A percentile compares a stretch with the other conserved stretches of the same genome.
Conservation (phyloP, 139 green algal genomes). For the Astrephomene gubernaculifera region DNA sequence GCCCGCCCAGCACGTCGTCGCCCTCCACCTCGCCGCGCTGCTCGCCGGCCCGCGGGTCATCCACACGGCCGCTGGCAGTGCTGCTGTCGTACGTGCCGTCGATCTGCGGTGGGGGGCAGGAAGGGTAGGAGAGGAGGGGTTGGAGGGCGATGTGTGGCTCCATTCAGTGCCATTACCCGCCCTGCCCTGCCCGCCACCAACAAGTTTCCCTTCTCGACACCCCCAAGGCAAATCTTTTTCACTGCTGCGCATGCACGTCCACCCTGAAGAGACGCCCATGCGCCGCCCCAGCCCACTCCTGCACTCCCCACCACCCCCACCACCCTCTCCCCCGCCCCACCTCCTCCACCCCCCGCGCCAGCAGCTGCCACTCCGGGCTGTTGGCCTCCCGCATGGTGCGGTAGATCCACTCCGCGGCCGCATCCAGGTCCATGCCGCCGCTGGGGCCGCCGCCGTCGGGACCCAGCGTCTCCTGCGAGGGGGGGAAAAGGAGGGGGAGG, state of each 20-base stretch:
- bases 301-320: neutral
- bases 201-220: too few species aligned
- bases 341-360: constrained; percentile 60
- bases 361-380: constrained; percentile 53
- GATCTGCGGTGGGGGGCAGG: constrained; percentile 1
- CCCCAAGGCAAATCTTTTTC: too few species aligned
- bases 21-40: constrained; percentile 19
- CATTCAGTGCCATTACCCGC: too few species aligned
- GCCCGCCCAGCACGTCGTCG: constrained; percentile 32
- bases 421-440: constrained; percentile 48
- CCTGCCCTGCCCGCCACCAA: too few species aligned
- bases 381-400: constrained; percentile 21
- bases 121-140: too few species aligned
- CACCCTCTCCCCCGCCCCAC: constrained; percentile 9
- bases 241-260: too few species aligned
- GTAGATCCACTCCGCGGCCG: constrained; percentile 78
- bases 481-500: too few species aligned
- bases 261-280: too few species aligned
- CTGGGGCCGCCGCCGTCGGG: neutral
- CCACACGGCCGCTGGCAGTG: neutral
- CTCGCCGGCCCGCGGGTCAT: constrained; percentile 6
- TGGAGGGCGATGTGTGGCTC: too few species aligned
- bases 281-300: too few species aligned
- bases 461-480: constrained; percentile 16
- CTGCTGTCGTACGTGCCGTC: constrained; percentile 26